Evolutionary conservation across 306 rosid species (phyloP), one percentile per base, ranked within the genome.

Genomic region (Fagus crenata): DNA sequence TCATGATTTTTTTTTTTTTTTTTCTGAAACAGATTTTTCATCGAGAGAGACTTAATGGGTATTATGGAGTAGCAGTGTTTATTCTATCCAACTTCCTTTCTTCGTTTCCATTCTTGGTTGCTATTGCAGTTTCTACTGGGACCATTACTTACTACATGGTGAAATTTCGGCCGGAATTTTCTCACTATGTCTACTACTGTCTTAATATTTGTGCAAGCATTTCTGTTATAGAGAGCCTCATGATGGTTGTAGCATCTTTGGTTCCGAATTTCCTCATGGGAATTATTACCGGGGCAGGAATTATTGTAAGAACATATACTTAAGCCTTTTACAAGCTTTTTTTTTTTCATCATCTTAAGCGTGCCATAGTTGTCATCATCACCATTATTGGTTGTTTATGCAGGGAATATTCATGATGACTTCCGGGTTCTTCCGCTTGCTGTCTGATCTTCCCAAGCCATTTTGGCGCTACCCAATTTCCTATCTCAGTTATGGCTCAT

Each of bases 211-310:
- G 81, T 67, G 53, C 84, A 75, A 84, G 89, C 88, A 92, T 95
- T 73, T 84, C 97, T 2, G 97, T 92, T 6, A 87, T 95, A 56
- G 99, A 95, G 84, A 90, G 99, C 83, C 95, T 95, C 85, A 92
- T 95, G 99, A 95, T 95, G 99, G 97, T 95, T 79, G 91, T 95
- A 15, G 99, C 99, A 60, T 88, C 99, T 58, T 83, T 95, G 68
- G 99, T 95, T 79, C 99, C 99, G 31, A 95, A 95, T 84, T 95
- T 92, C 80, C 97, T 95, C 31, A 95, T 95, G 99, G 99, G 99
- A 67, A 92, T 92, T 69, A 83, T 95, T 63, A 88, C 97, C 7
- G 99, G 97, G 22, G 97, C 99, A 60, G 99, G 99, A 79, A 68
- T 95, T 81, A 95, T 95, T 85, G 99, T 95, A 84, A 88, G 96